These are phyloP conservation scores for Cinnamomum micranthum DNA, from an alignment of 164 flowering plant genomes.

Conservation along the genomic window DNA sequence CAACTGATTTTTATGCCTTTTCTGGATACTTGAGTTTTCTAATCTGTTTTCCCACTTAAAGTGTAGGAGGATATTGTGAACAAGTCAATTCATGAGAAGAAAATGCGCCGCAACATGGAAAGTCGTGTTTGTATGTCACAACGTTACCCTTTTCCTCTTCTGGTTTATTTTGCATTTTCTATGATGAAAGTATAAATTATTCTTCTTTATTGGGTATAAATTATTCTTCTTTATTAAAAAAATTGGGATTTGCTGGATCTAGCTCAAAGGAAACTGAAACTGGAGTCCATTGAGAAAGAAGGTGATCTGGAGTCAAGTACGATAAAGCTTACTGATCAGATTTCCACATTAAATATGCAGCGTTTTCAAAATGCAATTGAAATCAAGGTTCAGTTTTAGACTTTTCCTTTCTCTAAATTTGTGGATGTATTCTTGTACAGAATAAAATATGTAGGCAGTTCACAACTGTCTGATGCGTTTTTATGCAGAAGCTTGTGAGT, in stretches of 20 bases:
- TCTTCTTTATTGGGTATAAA: not conserved
- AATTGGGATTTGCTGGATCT: not conserved
- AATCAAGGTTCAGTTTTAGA: slow-evolving; percentile 49
- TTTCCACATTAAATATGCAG: slow-evolving; percentile 39
- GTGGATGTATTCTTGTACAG: not conserved
- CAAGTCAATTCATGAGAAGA: slow-evolving; percentile 33
- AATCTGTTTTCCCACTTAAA: not conserved
- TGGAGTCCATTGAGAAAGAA: slow-evolving; percentile 57
- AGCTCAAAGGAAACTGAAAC: slow-evolving; percentile 61
- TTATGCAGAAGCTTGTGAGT: not conserved
- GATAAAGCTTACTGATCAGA: slow-evolving; percentile 54
- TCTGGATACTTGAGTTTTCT: not conserved
- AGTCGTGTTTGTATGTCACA: slow-evolving; percentile 40
- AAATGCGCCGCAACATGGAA: slow-evolving; percentile 58
- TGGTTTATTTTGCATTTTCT: not conserved
- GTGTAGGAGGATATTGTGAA: slow-evolving; percentile 61
- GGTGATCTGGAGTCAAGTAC: slow-evolving; percentile 49
- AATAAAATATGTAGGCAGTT: not conserved
- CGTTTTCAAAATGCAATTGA: slow-evolving; percentile 49
- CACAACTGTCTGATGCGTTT: not conserved
- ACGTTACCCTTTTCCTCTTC: not conserved
- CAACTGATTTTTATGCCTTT: not conserved
- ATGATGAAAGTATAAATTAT: not conserved
- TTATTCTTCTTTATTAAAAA: not conserved
- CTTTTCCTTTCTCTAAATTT: not conserved